Evolutionary conservation across 805 yeast species (phyloP).

Genomic region (Saturnispora sanitii): DNA sequence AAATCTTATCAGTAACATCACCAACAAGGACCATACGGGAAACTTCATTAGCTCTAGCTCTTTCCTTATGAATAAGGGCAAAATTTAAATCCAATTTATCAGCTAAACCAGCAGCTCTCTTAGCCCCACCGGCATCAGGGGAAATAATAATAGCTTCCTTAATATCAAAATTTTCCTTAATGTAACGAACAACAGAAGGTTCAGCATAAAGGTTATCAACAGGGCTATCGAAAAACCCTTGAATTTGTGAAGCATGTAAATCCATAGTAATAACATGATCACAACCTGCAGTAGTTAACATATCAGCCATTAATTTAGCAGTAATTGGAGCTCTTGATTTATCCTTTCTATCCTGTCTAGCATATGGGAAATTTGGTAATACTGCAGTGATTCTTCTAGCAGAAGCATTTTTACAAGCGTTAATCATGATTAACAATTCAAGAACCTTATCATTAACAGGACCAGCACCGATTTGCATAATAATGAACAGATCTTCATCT

Average conservation of each 20-base stretch:
- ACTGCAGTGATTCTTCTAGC: conserved; percentile 79
- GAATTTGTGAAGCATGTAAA: conserved; percentile 81
- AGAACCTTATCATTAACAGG: conserved; percentile 65
- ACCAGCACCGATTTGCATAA: conserved; percentile 73
- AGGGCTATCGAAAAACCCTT: conserved; percentile 76
- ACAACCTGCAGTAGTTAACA: conserved; percentile 77
- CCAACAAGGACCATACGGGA: conserved; percentile 80
- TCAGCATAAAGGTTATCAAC: conserved; percentile 81
- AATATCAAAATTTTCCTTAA: conserved; percentile 48
- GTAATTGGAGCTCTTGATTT: conserved; percentile 80
- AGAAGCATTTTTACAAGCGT: conserved; percentile 75
- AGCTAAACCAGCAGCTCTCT: conserved; percentile 79
- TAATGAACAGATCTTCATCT: conserved; percentile 74
- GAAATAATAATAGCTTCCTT: conserved; percentile 66
- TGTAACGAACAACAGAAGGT: conserved; percentile 69
- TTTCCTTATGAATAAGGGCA: conserved; percentile 77
- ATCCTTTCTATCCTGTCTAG: conserved; percentile 84
- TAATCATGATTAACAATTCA: conserved; percentile 68
- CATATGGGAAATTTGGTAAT: conserved; percentile 75
- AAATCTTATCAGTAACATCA: conserved; percentile 66
- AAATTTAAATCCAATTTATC: conserved; percentile 71
- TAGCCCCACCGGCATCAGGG: conserved; percentile 89
- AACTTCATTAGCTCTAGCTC: conserved; percentile 77
- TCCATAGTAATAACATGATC: conserved; percentile 84
- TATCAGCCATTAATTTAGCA: conserved; percentile 75